Evolutionary conservation across 768 basidiomycete species (phyloP), one percentile per base, ranked within the genome.

Genomic region (Butyriboletus loyo): DNA sequence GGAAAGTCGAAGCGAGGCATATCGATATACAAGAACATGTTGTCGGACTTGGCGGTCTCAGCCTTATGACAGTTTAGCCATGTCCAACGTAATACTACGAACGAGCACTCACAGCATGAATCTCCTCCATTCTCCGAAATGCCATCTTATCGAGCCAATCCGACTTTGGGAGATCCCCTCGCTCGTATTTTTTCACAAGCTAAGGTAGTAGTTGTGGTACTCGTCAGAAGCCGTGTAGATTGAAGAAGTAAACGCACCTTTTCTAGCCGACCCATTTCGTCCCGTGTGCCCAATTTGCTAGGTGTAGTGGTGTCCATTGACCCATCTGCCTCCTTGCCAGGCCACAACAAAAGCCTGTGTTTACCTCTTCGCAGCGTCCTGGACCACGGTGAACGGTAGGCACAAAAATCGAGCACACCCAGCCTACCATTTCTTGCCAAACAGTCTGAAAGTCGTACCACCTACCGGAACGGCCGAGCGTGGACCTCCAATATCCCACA

Each of bases 1-100:
- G 97, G 97, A 66, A 98, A 98, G 66, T 98, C 96, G 65, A 98
- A 99, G 32, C 92, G 83, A 1, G 95, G 97, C 24, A 98, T 68
- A 73, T 98, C 97, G 39, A 98, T 86, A 69, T 98, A 98, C 11
- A 98, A 80, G 68, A 91, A 98, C n/a, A 98, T 76, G 61, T 92
- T 90, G 53, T 94, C 85, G 1, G 94, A 96, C 68, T 93, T 95
- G 58, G 85, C 85, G 0, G 92, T 85, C 70, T 97, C 95, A 7
- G 86, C 85, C 92, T 98, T 98, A 57, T 0, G n/a, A 30, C 7
- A 31, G 39, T 45, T 45, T 7, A 43, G 36, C n/a, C 37, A 22
- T 21, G 45, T 46, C 14, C 19, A 37, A 55, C 27, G 13, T 44
- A 5, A 52, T 30, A 49, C 41, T 17, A 25, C 51, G 11, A 21